Percentiles rank a stretch among this genome's conserved stretches.
These are phyloP conservation scores for Akanthomyces lecanii DNA, from an alignment of 2,329 filamentous ascomycete species.

Conservation along the genomic window DNA sequence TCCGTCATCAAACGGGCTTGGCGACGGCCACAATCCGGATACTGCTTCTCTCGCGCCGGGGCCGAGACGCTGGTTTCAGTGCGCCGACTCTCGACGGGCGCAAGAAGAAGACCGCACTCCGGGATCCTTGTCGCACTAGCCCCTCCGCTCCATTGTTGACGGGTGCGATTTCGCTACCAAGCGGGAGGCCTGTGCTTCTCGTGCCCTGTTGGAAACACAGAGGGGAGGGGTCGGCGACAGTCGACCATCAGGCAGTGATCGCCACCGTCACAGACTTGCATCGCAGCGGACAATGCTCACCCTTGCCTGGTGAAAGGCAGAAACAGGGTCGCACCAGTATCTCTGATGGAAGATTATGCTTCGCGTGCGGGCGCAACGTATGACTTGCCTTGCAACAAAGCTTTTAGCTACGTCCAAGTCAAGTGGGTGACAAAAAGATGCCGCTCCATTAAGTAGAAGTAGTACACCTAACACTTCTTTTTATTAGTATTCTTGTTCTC, in stretches of 20 bases:
- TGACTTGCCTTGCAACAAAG: background rate
- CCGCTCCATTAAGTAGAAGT: too few relatives aligned
- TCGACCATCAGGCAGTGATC: background rate
- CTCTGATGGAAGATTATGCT: too few relatives aligned
- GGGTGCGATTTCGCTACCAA: slow-evolving; percentile 10
- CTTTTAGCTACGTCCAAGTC: background rate
- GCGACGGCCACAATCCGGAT: background rate
- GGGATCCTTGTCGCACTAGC: background rate
- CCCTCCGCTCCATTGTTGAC: background rate
- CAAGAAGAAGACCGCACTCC: background rate
- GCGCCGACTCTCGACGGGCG: background rate
- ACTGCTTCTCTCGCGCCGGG: background rate
- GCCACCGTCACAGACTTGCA: background rate
- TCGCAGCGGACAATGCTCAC: background rate
- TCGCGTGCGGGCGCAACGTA: background rate
- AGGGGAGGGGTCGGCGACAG: background rate
- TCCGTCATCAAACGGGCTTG: background rate
- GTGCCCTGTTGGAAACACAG: background rate
- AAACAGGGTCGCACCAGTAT: too few relatives aligned
- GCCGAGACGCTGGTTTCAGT: slow-evolving; percentile 8
- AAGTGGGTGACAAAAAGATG: too few relatives aligned
- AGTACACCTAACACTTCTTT: too few relatives aligned
- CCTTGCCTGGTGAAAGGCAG: background rate
- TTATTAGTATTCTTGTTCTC: too few relatives aligned
- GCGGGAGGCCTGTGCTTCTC: slow-evolving; percentile 12